Percentiles rank a stretch among this genome's conserved stretches.
Evolutionary conservation across 768 basidiomycete species (phyloP).

Genomic region (Hemileccinum rubropunctum): DNA sequence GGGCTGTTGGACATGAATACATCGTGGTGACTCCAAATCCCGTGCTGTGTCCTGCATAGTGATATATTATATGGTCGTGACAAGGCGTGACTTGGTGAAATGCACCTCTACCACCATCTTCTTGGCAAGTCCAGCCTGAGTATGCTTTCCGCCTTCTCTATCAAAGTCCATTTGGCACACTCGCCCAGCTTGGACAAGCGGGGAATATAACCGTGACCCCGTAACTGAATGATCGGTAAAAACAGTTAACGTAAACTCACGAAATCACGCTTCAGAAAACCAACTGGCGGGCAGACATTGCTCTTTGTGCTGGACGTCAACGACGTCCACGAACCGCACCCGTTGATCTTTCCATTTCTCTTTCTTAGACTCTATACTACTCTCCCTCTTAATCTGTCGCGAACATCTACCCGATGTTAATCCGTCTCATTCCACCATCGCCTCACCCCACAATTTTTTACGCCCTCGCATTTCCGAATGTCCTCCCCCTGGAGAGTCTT

Average conservation of each 20-base stretch:
- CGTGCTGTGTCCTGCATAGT: conserved; percentile 11
- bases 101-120: neutral
- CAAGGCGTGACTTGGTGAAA: neutral
- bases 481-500: conserved; percentile 37
- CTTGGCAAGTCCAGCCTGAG: no score
- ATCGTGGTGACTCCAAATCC: conserved; percentile 3
- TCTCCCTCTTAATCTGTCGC: conserved; percentile 21
- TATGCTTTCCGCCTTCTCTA: neutral
- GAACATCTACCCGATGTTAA: conserved; percentile 44
- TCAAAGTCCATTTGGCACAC: neutral
- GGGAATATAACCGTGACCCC: neutral
- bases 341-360: conserved; percentile 2
- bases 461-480: conserved; percentile 47
- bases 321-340: conserved; percentile 18
- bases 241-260: conserved; percentile 31
- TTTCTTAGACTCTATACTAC: conserved; percentile 25
- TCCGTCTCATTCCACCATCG: conserved; percentile 47
- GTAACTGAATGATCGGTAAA: conserved; percentile 9
- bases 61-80: neutral
- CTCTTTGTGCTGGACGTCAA: conserved; percentile 31
- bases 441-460: conserved; percentile 57
- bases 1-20: neutral
- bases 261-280: conserved; percentile 29
- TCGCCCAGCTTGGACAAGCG: neutral
- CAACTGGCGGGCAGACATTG: conserved; percentile 11